phyloP scores from a whole-genome alignment of 768 basidiomycete genomes.

The Tulasnella sp. region DNA sequence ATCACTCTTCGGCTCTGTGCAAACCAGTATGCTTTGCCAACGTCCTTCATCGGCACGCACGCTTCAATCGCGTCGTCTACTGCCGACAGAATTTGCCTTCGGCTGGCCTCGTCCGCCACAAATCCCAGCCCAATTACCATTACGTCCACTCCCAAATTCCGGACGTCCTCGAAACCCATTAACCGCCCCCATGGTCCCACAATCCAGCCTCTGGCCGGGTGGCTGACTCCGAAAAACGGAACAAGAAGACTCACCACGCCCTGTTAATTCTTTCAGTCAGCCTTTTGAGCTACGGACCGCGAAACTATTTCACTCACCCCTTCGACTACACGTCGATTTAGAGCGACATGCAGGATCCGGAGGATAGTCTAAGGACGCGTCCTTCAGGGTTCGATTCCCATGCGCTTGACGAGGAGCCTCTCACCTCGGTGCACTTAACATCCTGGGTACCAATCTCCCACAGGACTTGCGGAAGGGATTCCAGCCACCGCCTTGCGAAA shows the following conservation, averaged over 20 bases:
- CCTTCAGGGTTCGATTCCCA: conserved; percentile 25
- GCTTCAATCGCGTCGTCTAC: conserved; percentile 6
- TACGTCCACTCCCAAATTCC: conserved; percentile 54
- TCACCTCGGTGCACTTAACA: conserved; percentile 48
- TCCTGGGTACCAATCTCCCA: conserved; percentile 72
- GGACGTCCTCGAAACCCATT: conserved; percentile 32
- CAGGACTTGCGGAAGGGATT: conserved; percentile 63
- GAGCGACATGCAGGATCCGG: conserved; percentile 35
- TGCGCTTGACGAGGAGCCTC: conserved; percentile 13
- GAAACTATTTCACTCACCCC: not conserved
- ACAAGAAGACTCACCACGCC: conserved; percentile 40
- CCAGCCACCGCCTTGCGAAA: conserved; percentile 43
- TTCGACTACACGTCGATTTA: conserved; percentile 42
- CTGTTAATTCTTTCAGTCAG: not conserved
- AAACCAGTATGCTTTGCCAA: not conserved
- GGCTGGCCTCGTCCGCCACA: not conserved
- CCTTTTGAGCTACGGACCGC: not conserved
- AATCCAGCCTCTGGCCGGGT: conserved; percentile 61
- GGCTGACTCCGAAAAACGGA: conserved; percentile 71
- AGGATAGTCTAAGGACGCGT: not conserved
- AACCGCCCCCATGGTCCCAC: conserved; percentile 70
- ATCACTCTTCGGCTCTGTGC: not conserved
- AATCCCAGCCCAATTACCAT: conserved; percentile 19
- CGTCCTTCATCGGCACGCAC: not conserved
- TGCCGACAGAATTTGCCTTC: not conserved